Percentiles rank a stretch among this genome's conserved stretches.
Conservation (phyloP, 2,329 filamentous ascomycete species). For the Ophiostoma australiae region DNA sequence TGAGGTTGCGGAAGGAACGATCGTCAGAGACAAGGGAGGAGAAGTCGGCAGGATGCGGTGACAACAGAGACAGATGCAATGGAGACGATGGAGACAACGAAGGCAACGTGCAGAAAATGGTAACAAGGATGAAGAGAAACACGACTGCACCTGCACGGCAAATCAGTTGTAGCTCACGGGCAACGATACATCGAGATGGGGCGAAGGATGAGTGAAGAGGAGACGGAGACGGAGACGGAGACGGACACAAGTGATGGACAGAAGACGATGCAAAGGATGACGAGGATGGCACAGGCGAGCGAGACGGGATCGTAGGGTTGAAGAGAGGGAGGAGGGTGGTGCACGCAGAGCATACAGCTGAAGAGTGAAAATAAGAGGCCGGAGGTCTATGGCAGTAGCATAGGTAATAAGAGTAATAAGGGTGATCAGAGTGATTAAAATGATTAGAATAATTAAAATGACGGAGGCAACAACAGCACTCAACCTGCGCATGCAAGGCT, state of each 20-base stretch:
- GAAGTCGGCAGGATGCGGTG: background rate
- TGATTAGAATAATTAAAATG: background rate
- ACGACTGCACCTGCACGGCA: background rate
- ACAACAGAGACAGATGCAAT: background rate
- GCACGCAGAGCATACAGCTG: background rate
- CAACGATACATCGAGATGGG: conserved; percentile 2
- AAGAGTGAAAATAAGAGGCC: background rate
- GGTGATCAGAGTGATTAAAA: background rate
- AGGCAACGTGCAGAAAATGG: background rate
- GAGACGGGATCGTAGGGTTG: background rate
- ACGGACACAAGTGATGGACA: background rate
- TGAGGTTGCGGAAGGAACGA: background rate
- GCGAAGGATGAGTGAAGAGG: conserved; percentile 6
- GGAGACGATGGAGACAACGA: background rate
- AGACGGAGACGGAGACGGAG: background rate
- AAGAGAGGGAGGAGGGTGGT: conserved; percentile 7
- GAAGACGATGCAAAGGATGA: background rate
- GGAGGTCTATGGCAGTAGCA: background rate
- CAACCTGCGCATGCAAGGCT: background rate
- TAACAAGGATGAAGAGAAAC: background rate
- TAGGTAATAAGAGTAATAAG: background rate
- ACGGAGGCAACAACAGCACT: background rate
- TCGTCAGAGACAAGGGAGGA: background rate
- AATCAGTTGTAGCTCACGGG: background rate
- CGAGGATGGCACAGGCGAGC: background rate